Evolutionary conservation across 169 alveolate genomes (phyloP), one percentile per base, ranked within the genome.

Genomic region (Cyclospora cayetanensis): DNA sequence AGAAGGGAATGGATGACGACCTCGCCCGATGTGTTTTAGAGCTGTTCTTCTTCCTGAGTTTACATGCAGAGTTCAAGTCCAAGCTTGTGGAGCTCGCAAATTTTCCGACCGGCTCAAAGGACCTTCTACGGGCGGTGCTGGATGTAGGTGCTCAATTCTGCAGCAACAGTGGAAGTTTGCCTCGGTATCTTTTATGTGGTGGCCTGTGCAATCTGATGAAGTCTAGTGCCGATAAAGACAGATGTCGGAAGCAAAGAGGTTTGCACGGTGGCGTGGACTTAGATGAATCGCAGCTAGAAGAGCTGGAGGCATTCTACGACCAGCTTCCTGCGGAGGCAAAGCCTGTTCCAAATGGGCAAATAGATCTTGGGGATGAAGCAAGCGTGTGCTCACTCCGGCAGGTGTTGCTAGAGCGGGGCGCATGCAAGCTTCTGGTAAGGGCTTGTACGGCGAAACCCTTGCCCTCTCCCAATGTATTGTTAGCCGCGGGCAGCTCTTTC

Each of bases 121-220:
- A 27, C 11, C 39, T 82, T 31, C 52, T 82, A 15, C 66, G 77
- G 63, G 39, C 79, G 53, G 65, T 82, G 37, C 52, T 52, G 12
- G 34, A 82, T 22, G 91, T 65, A 29, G 66, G 82, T 35, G 15
- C 18, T 41, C 41, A 12, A 7, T 5, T 43, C 46, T 27, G 50
- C 65, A 41, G 66, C 91, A n/a, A 22, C 41, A 29, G 80, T 80
- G 37, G 80, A 60, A 87, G 77, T 29, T 63, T 83, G 90, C 34
- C 79, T 29, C 90, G 76, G 34, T 60, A 55, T 34, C 79, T 83
- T 35, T 68, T 83, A 22, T 46, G 65, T 9, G 77, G 66, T 41
- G 60, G 90, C 39, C 90, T 83, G 90, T 83, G 90, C 90, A 83
- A 83, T 42, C n/a, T 83, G 53, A 53, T 83, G 90, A 31, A 60